phyloP scores from a whole-genome alignment of 805 yeast genomes.

The Saccharomycodes ludwigii region DNA sequence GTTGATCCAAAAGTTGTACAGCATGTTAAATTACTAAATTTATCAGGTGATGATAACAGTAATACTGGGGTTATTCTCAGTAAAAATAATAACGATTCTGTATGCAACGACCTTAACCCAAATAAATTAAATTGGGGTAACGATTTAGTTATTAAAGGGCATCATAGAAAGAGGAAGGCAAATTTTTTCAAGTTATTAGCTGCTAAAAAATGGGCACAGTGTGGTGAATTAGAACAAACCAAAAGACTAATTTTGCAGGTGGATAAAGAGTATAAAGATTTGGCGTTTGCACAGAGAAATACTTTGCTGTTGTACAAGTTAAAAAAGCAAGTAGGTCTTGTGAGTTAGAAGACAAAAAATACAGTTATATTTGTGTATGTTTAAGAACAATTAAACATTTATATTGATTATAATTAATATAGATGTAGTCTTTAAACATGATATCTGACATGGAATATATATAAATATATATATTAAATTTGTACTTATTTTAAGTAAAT shows the following conservation, averaged over 20 bases:
- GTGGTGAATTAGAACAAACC: slow-evolving; percentile 10
- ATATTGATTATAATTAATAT: no score
- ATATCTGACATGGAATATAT: no score
- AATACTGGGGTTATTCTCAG: background rate
- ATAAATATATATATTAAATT: no score
- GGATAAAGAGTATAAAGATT: background rate
- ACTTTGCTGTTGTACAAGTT: background rate
- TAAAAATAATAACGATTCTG: background rate
- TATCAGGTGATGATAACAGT: slow-evolving; percentile 12
- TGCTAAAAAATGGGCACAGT: slow-evolving; percentile 53
- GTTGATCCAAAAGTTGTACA: slow-evolving; percentile 26
- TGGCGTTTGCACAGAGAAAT: slow-evolving; percentile 13
- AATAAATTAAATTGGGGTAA: slow-evolving; percentile 9
- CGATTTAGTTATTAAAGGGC: slow-evolving; percentile 33
- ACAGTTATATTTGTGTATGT: no score
- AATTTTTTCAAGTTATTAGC: slow-evolving; percentile 69
- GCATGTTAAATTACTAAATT: slow-evolving; percentile 17
- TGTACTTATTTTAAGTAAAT: no score
- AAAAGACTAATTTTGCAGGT: background rate
- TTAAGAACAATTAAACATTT: no score
- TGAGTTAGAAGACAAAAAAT: no score
- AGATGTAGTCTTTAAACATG: no score
- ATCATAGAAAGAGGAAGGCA: slow-evolving; percentile 58
- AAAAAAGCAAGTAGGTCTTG: background rate
- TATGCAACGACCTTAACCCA: slow-evolving; percentile 1